Conservation (phyloP, 129 eudicot genomes). For the Chrysanthemum seticuspe region DNA sequence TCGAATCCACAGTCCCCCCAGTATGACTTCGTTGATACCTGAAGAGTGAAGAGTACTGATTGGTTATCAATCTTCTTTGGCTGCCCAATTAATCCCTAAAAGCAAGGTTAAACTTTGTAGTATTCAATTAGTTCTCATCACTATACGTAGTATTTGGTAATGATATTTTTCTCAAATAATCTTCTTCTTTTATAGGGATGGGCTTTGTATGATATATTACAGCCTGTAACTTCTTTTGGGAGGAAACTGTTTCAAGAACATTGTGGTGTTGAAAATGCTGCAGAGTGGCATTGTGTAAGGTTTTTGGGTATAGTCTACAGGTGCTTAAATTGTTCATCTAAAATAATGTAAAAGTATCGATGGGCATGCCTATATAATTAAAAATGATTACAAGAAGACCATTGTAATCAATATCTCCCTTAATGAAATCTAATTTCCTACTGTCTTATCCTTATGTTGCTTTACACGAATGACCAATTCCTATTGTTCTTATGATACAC, state of each 20-base stretch:
- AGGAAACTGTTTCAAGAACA: conserved; percentile 14
- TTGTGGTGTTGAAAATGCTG: not conserved
- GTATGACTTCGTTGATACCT: conserved; percentile 49
- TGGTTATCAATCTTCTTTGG: not conserved
- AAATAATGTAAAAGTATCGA: conserved; percentile 18
- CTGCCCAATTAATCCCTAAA: not conserved
- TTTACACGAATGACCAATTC: conserved; percentile 1
- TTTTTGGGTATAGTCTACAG: conserved; percentile 13
- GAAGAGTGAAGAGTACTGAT: conserved; percentile 39
- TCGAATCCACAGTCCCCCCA: conserved; percentile 43
- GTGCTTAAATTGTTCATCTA: conserved; percentile 19
- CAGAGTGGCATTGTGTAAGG: not conserved
- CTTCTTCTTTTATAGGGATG: not conserved
- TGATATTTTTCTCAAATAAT: conserved; percentile 13
- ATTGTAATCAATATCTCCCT: not conserved
- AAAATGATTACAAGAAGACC: conserved; percentile 2
- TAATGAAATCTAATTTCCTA: not conserved
- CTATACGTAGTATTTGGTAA: not conserved
- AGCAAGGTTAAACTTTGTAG: conserved; percentile 8
- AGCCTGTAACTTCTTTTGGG: conserved; percentile 1
- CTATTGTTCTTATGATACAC: not conserved
- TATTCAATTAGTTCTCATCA: conserved; percentile 3
- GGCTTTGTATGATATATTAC: not conserved
- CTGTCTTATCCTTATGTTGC: conserved; percentile 1
- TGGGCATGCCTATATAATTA: conserved; percentile 4